Percentiles rank a stretch among this genome's conserved stretches.
These are phyloP conservation scores for Sisymbrium altissimum DNA, from an alignment of 345 rosid genomes.

Conservation along the genomic window DNA sequence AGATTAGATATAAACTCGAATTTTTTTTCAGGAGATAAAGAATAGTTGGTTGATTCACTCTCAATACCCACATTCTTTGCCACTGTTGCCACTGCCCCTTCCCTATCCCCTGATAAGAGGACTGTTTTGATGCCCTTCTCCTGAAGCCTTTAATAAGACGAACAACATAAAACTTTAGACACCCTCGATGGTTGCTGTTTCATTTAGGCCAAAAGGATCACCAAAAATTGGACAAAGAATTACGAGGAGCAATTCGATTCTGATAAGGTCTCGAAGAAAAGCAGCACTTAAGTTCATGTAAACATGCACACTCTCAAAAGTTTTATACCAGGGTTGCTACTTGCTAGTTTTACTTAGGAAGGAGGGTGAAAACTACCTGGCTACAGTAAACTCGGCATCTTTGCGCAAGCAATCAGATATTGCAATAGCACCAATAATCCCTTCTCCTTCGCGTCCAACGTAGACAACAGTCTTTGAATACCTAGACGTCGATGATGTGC, in stretches of 20 bases:
- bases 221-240: background rate
- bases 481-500: conserved; percentile 48
- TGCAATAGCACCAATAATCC: conserved; percentile 84
- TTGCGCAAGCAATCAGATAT: conserved; percentile 70
- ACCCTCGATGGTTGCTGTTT: background rate
- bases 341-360: background rate
- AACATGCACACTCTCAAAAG: background rate
- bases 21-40: conserved; percentile 77
- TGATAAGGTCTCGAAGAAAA: background rate
- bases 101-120: conserved; percentile 93
- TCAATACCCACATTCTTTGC: conserved; percentile 71
- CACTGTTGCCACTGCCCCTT: conserved; percentile 88
- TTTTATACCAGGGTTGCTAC: background rate
- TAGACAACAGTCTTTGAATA: conserved; percentile 79
- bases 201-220: background rate
- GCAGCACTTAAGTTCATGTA: background rate
- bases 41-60: conserved; percentile 56
- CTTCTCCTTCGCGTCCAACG: conserved; percentile 86
- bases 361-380: conserved; percentile 46
- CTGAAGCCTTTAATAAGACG: conserved; percentile 54
- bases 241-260: background rate
- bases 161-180: conserved; percentile 21
- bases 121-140: conserved; percentile 76
- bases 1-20: conserved; percentile 62
- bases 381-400: conserved; percentile 79